A percentile compares a stretch with the other conserved stretches of the same genome.
Conservation (phyloP, 1,139 yeast genomes). For the Geotrichum australiense region DNA sequence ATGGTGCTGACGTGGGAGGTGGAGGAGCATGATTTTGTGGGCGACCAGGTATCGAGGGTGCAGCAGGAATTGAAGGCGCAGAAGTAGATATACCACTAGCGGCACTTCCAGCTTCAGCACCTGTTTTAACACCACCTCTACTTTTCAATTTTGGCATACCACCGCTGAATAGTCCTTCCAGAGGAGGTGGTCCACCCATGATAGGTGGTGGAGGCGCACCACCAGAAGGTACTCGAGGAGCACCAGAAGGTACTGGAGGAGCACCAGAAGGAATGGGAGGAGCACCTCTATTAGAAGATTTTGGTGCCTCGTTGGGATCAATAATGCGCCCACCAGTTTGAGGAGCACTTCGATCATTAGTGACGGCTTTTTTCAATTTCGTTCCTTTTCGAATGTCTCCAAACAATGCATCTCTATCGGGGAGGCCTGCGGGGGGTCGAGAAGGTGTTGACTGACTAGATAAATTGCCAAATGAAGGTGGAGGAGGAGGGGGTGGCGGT, state of each 20-base stretch:
- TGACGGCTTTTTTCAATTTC: conserved; percentile 65
- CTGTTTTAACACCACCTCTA: conserved; percentile 41
- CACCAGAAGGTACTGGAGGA: conserved; percentile 33
- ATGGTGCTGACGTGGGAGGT: conserved; percentile 30
- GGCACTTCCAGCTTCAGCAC: conserved; percentile 27
- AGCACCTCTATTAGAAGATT: conserved; percentile 29
- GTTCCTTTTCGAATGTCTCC: conserved; percentile 83
- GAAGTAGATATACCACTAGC: conserved; percentile 17
- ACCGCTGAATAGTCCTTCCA: conserved; percentile 79
- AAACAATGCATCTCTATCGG: conserved; percentile 61
- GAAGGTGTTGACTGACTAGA: conserved; percentile 25
- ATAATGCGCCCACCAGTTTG: conserved; percentile 37
- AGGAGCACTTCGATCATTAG: conserved; percentile 64
- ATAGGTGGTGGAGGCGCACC: conserved; percentile 15
- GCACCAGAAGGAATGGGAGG: conserved; percentile 30
- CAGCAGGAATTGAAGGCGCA: conserved; percentile 30
- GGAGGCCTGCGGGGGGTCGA: conserved; percentile 24
- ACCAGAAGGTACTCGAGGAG: conserved; percentile 18
- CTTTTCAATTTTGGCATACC: conserved; percentile 77
- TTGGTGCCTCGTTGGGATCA: conserved; percentile 23
- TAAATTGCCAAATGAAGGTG: conserved; percentile 29
- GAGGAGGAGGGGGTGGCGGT: conserved; percentile 35
- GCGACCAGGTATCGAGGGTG: conserved; percentile 34
- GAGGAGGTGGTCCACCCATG: conserved; percentile 36
- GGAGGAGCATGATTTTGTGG: conserved; percentile 26